Evolutionary conservation across 2,329 filamentous ascomycete species (phyloP), one percentile per base, ranked within the genome.

Genomic region (Beauveria pseudobassiana): DNA sequence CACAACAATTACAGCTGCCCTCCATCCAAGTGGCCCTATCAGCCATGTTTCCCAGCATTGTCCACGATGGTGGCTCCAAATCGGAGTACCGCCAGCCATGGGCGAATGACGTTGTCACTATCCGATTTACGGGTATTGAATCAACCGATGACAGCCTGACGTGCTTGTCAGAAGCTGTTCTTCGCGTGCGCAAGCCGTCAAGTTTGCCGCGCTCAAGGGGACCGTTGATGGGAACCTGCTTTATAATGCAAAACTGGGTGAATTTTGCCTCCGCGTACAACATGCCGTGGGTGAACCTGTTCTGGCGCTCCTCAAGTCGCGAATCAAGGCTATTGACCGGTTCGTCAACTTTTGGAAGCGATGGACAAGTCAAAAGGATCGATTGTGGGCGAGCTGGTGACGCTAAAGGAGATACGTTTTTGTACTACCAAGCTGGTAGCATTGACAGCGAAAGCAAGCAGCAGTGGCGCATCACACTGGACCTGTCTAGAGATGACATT

Each of bases 291-390:
- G 87, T 22, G 75, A 78, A 50, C 78, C 85, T 1, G 79, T 88
- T 16, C 72, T 91, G 4, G 78, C 81, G 4, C 75, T 78, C n/a
- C 77, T 92, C 22, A 77, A 79, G 64, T 77, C 80, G 56, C 81
- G 86, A 30, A 77, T 92, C 51, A 81, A 84, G 66, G 83, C 86
- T 14, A 83, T 95, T 62, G 85, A 89, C 68, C 83, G 87, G 22
- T 79, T 95, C 30, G 86, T 91, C 45, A 82, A 82, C 49, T 90
- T 90, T 78, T 91, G 28, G 82, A 86, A 50, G 85, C 87, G 1
- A 82, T 93, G 64, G 78, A 84, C 60, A 76, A 78, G 64, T 78
- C 83, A 65, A 76, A 78, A 52, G 78, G 78, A 18, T 78, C 81
- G 57, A 81, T 89, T 42, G 76, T 77, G 49, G 82, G 82, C 69